A percentile compares a stretch with the other conserved stretches of the same genome.
These are phyloP conservation scores for Colletotrichum lini DNA, from an alignment of 2,329 filamentous ascomycete species.

Conservation along the genomic window DNA sequence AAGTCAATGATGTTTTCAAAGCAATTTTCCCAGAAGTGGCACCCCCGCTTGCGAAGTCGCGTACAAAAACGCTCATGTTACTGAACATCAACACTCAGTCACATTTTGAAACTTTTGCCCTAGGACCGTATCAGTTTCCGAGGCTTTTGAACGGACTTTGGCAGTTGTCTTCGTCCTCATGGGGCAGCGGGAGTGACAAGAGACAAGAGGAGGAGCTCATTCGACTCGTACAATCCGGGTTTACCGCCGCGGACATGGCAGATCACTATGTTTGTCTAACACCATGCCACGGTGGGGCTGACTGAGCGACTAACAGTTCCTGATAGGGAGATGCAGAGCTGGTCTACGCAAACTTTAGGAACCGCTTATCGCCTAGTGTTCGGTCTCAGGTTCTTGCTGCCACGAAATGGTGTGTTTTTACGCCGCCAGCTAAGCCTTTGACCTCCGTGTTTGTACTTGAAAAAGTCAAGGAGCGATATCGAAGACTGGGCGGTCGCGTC, in stretches of 20 bases:
- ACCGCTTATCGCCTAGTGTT: slow-evolving; percentile 45
- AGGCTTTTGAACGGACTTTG: slow-evolving; percentile 51
- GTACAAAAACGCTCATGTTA: slow-evolving; percentile 13
- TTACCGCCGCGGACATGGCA: slow-evolving; percentile 53
- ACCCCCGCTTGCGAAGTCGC: not conserved
- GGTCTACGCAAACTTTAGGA: slow-evolving; percentile 51
- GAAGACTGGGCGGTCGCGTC: slow-evolving; percentile 50
- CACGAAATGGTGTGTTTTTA: slow-evolving; percentile 55
- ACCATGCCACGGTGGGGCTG: not conserved
- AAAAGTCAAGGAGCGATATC: slow-evolving; percentile 51
- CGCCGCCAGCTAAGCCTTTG: slow-evolving; percentile 44
- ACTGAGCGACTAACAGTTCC: not conserved
- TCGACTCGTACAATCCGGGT: slow-evolving; percentile 46
- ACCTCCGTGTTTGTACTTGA: slow-evolving; percentile 48
- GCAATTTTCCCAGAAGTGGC: slow-evolving; percentile 46
- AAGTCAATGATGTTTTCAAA: slow-evolving; percentile 49
- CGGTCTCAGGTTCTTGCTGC: slow-evolving; percentile 48
- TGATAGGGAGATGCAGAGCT: slow-evolving; percentile 53
- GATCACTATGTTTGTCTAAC: slow-evolving; percentile 51
- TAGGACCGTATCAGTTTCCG: slow-evolving; percentile 45
- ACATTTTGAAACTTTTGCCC: slow-evolving; percentile 44
- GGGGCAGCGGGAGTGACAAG: slow-evolving; percentile 45
- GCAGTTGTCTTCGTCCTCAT: slow-evolving; percentile 51
- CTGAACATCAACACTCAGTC: not conserved
- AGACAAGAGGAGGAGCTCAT: slow-evolving; percentile 48